These are phyloP conservation scores for Macrophomina tecta DNA, from an alignment of 2,329 filamentous ascomycete species.

Conservation along the genomic window DNA sequence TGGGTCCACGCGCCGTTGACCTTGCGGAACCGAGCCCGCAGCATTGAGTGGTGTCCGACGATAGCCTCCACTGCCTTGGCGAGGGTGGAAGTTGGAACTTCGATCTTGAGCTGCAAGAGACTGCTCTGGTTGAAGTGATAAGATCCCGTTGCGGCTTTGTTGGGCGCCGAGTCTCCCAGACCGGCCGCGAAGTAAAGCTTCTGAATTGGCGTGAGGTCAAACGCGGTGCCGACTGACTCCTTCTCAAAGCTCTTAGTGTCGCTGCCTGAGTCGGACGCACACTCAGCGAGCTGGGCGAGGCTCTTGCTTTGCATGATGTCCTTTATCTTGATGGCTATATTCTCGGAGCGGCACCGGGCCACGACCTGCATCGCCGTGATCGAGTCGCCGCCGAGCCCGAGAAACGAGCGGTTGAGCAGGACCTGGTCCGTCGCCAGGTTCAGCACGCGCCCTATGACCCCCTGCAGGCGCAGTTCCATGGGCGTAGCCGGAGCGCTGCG, in stretches of 20 bases:
- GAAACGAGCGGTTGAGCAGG: constrained; percentile 47
- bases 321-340: constrained; percentile 29
- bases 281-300: constrained; percentile 12
- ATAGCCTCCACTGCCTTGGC: constrained; percentile 37
- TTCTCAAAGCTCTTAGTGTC: constrained; percentile 30
- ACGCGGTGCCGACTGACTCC: constrained; percentile 37
- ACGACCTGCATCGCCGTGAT: constrained; percentile 7
- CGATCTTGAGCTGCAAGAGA: constrained; percentile 39
- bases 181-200: constrained; percentile 41
- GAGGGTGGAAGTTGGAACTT: constrained; percentile 36
- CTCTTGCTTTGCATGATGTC: constrained; percentile 11
- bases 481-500: constrained; percentile 29
- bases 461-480: constrained; percentile 35
- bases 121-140: constrained; percentile 45
- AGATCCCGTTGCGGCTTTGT: constrained; percentile 23
- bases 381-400: constrained; percentile 49
- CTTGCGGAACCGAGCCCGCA: constrained; percentile 41
- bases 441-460: constrained; percentile 27
- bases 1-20: constrained; percentile 39
- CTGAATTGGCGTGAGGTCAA: constrained; percentile 42
- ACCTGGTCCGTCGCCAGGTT: constrained; percentile 31
- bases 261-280: constrained; percentile 1
- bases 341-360: background rate
- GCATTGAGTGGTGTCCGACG: constrained; percentile 41
- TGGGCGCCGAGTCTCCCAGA: constrained; percentile 33